Evolutionary conservation across 805 yeast genomes (phyloP), one percentile per base, ranked within the genome.

Genomic region (Soucietia sequanensis): DNA sequence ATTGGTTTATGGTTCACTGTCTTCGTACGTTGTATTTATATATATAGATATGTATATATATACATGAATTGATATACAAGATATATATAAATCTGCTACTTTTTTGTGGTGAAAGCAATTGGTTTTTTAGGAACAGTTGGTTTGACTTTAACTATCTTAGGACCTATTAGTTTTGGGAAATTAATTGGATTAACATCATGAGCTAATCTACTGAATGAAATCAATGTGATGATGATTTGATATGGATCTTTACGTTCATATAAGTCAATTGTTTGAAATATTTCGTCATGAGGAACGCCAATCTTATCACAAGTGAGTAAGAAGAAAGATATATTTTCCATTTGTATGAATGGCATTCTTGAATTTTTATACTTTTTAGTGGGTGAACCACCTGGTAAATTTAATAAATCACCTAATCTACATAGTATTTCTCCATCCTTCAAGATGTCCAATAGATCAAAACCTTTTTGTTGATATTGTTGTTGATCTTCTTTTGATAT

Each of bases 271-370:
- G 95, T 87, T 46, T 83, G 89, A 54, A 87, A 87, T 31, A 84
- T 60, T 54, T 87, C 95, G 52, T 84, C 89, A 44, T 84, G 83
- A 5, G 89, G 86, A 2, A 87, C 80, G 2, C 91, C 91, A 34
- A 79, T 65, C 4, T 53, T 34, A 43, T 80, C 75, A 32, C 88
- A 79, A 35, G 81, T 77, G 5, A 68, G 60, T 24, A 87, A 61
- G 50, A 87, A 87, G 43, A 76, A 76, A 32, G 87, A 78, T 22
- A 87, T 85, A 50, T 86, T 86, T 51, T 87, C 95, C 96, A 87
- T 87, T 59, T 81, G 77, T 12, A 62, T 56, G 37, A 86, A 87
- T 2, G 95, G 91, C 81, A 85, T 79, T 33, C 68, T 66, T 8
- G 87, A 76, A 32, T 68, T 68, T 52, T 82, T 85, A 54, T 58